Evolutionary conservation across 495 filamentous ascomycete genomes (phyloP), one percentile per base, ranked within the genome.

Genomic region (Neurospora hispaniola): DNA sequence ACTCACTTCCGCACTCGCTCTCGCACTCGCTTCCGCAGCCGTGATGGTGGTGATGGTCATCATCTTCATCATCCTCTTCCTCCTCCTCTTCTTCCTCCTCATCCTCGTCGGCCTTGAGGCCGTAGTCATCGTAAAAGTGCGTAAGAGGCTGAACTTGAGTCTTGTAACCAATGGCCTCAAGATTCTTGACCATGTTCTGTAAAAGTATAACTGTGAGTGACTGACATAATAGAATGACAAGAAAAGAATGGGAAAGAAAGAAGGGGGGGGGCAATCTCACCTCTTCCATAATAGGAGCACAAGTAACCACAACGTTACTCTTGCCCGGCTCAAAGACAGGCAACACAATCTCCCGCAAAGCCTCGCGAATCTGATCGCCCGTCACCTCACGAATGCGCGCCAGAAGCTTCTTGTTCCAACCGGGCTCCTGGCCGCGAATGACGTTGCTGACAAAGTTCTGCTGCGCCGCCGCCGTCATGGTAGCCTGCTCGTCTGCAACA

Each of bases 111-210:
- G 81, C 85, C 81, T 92, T 88, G 39, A 98, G 80, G 6, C 95
- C 96, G 81, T 99, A 99, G 80, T 94, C 93, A 76, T 97, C 93
- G 79, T 96, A 89, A 80, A 97, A 98, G 71, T 89, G 87, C 71
- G 90, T 89, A 66, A 98, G 84, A n/a, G 88, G 78, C 76, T 92
- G 90, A 38, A 94, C 85, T 71, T 91, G 85, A 0, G 92, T 91
- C 74, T 89, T 90, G 86, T 97, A 98, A 0, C 94, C 92, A 54
- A 88, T 90, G 10, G 84, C 83, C 70, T 89, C 83, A 73, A 98
- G 92, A 27, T 89, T 89, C 76, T 90, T 87, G 76, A 89, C 86
- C 69, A 97, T 87, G 44, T 85, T 85, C 93, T 96, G 74, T 16
- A 48, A 54, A 59, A 59, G 18, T 8, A 75, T 11, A 68, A 14